A percentile compares a stretch with the other conserved stretches of the same genome.
Evolutionary conservation across 495 filamentous ascomycete species (phyloP).

Genomic region (Podospora bellae-mahoneyi): DNA sequence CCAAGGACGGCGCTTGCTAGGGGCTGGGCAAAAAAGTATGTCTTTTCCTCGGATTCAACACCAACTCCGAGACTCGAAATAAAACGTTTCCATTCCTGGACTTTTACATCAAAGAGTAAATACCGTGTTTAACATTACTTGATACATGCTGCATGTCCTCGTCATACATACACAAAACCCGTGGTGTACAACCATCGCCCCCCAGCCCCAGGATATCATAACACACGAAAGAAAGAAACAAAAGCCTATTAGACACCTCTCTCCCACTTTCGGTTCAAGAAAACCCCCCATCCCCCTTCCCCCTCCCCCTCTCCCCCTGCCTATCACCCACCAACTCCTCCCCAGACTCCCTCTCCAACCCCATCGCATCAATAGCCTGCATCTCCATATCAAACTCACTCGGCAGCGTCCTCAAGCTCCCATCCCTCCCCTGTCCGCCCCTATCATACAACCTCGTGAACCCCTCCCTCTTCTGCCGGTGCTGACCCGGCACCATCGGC

Average conservation of each 20-base stretch:
- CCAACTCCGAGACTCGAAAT: too few species aligned
- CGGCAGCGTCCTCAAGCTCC: background rate
- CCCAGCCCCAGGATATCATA: background rate
- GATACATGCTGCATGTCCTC: background rate
- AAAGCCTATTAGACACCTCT: too few species aligned
- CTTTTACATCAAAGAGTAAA: too few species aligned
- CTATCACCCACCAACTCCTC: background rate
- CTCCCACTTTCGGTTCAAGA: background rate
- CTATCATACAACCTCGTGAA: conserved; percentile 11
- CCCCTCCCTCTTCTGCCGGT: background rate
- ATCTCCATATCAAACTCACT: conserved; percentile 5
- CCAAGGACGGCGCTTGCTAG: background rate
- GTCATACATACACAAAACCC: background rate
- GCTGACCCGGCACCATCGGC: background rate
- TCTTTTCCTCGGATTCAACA: background rate
- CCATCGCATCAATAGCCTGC: conserved; percentile 6
- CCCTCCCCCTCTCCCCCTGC: background rate
- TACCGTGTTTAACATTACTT: background rate
- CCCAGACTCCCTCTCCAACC: background rate
- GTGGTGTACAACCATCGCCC: background rate
- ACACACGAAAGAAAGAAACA: background rate
- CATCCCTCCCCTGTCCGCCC: background rate
- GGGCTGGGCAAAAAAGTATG: background rate
- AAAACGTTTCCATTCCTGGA: too few species aligned
- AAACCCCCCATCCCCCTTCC: background rate